Conservation (phyloP, 495 filamentous ascomycete genomes). For the Ramalina intermedia region DNA sequence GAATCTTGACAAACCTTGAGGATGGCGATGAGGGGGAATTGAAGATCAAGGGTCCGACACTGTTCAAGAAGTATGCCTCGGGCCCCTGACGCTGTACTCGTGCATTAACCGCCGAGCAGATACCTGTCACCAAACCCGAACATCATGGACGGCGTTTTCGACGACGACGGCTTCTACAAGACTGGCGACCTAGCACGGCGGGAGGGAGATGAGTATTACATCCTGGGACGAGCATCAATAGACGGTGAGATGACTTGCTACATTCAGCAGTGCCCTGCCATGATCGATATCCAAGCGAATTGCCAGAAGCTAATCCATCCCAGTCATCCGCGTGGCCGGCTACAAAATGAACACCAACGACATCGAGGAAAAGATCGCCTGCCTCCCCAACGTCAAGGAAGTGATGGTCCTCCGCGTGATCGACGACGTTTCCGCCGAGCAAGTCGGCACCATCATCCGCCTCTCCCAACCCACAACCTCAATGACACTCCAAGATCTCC, state of each 20-base stretch:
- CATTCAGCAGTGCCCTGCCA: not conserved
- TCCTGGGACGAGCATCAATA: slow-evolving; percentile 31
- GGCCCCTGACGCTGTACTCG: not conserved
- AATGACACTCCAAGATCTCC: not conserved
- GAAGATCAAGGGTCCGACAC: not conserved
- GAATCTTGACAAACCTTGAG: not conserved
- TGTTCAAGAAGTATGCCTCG: not conserved
- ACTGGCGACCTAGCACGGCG: slow-evolving; percentile 33
- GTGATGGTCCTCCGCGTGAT: slow-evolving; percentile 30
- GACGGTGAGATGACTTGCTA: slow-evolving; percentile 8
- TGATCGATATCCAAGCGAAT: not conserved
- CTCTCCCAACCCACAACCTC: not conserved
- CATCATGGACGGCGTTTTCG: slow-evolving; percentile 1
- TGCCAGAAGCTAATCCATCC: not conserved
- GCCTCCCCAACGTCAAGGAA: slow-evolving; percentile 25
- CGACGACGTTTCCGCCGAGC: not conserved
- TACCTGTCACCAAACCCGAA: not conserved
- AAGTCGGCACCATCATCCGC: not conserved
- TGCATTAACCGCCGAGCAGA: not conserved
- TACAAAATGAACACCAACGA: slow-evolving; percentile 34
- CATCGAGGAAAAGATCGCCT: slow-evolving; percentile 29
- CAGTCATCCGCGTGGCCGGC: slow-evolving; percentile 30
- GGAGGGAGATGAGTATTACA: slow-evolving; percentile 33
- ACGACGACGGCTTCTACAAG: slow-evolving; percentile 30
- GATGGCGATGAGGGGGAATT: not conserved